Conservation (phyloP, 73 alveolate species). For the Paramecium tetraurelia region DNA sequence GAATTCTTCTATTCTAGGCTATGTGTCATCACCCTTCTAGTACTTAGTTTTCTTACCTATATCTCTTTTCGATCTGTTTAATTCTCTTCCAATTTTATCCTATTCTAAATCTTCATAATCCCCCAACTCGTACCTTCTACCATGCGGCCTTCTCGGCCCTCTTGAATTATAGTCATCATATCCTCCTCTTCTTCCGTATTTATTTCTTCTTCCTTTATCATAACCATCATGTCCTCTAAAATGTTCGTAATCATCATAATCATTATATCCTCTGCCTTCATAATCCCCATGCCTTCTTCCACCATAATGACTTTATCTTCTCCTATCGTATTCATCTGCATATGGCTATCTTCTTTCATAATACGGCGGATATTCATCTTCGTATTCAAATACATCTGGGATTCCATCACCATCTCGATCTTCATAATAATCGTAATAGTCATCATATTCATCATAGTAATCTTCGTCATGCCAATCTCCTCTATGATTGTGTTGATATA, state of each 20-base stretch:
- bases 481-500: neutral
- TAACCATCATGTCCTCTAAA: neutral
- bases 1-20: neutral
- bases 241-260: neutral
- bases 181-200: neutral
- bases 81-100: neutral
- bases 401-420: neutral
- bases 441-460: slow-evolving; percentile 15
- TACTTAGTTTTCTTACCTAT: neutral
- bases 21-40: neutral
- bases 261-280: neutral
- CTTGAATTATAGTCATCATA: neutral
- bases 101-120: neutral
- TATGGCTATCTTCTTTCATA: neutral
- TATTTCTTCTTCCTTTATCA: neutral
- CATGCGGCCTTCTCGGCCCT: neutral
- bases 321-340: neutral
- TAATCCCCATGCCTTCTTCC: neutral
- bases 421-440: slow-evolving; percentile 10
- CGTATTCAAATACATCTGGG: neutral
- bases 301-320: neutral
- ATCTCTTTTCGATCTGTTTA: neutral
- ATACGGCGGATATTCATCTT: neutral
- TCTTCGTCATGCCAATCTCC: neutral
- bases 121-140: neutral